These are phyloP conservation scores for Fusarium oxysporum DNA, from an alignment of 2,329 filamentous ascomycete genomes.

Conservation along the genomic window DNA sequence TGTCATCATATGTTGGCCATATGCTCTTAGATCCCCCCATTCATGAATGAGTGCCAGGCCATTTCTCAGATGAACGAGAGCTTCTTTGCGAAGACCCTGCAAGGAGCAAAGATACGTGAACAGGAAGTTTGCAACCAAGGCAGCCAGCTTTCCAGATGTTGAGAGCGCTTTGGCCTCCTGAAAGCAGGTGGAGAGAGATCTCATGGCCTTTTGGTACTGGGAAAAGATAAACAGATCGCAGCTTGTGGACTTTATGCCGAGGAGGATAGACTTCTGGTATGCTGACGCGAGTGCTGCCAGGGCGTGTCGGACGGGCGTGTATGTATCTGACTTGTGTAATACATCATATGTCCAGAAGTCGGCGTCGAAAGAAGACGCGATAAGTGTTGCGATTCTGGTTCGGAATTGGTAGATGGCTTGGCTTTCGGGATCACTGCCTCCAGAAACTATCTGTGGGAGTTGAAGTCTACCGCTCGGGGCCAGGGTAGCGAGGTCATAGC, in stretches of 20 bases:
- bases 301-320: not conserved
- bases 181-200: not conserved
- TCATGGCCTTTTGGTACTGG: not conserved
- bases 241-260: not conserved
- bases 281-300: not conserved
- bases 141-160: not conserved
- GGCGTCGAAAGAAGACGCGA: not conserved
- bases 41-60: not conserved
- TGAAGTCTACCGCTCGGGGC: accelerated
- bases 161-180: not conserved
- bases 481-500: accelerated
- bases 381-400: not conserved
- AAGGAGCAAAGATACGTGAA: not conserved
- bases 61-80: not conserved
- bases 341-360: not conserved
- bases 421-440: not conserved
- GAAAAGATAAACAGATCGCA: slow-evolving; percentile 2
- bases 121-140: not conserved
- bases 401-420: slow-evolving; percentile 12
- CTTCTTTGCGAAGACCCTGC: not conserved
- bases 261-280: not conserved
- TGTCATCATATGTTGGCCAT: accelerated
- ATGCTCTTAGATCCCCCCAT: accelerated
- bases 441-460: accelerated
- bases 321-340: not conserved